These are phyloP conservation scores for Pelargonium nanum DNA, from an alignment of 345 rosid genomes.

Conservation along the genomic window DNA sequence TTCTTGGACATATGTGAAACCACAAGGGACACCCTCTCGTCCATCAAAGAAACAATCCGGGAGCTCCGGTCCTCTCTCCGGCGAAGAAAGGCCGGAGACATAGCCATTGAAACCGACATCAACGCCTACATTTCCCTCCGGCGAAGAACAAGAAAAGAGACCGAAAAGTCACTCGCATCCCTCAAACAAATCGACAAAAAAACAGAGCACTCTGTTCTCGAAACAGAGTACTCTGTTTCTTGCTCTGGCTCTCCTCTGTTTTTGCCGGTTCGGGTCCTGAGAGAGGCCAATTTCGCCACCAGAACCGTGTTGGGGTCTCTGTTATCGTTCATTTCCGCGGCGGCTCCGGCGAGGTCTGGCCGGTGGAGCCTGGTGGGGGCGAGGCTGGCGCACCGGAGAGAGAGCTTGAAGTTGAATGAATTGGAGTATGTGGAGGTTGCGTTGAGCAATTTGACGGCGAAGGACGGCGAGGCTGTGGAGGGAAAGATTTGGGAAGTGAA, in stretches of 20 bases:
- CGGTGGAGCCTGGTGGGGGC: constrained; percentile 35
- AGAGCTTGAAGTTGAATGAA: constrained; percentile 27
- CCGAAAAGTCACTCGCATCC: constrained; percentile 26
- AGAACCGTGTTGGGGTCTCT: constrained; percentile 34
- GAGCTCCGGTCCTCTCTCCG: constrained; percentile 49
- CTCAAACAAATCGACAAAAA: constrained; percentile 43
- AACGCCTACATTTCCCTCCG: constrained; percentile 26
- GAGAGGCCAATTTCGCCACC: constrained; percentile 28
- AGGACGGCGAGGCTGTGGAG: neutral
- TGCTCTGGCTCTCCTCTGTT: constrained; percentile 26
- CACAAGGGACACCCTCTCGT: constrained; percentile 40
- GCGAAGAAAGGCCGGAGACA: constrained; percentile 40
- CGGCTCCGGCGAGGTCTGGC: constrained; percentile 21
- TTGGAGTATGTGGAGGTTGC: constrained; percentile 31
- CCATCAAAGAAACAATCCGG: constrained; percentile 39
- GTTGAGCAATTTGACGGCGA: constrained; percentile 3
- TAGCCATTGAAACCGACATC: constrained; percentile 18
- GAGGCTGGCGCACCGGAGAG: constrained; percentile 31
- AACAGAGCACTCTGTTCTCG: neutral
- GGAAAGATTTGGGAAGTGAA: constrained; percentile 23
- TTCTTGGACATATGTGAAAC: constrained; percentile 49
- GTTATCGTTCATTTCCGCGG: constrained; percentile 29
- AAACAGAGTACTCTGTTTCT: neutral
- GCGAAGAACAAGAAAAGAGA: constrained; percentile 48
- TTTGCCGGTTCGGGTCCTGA: constrained; percentile 32